Evolutionary conservation across 2,329 filamentous ascomycete genomes (phyloP), one percentile per base, ranked within the genome.

Genomic region (Penicillium sp.): DNA sequence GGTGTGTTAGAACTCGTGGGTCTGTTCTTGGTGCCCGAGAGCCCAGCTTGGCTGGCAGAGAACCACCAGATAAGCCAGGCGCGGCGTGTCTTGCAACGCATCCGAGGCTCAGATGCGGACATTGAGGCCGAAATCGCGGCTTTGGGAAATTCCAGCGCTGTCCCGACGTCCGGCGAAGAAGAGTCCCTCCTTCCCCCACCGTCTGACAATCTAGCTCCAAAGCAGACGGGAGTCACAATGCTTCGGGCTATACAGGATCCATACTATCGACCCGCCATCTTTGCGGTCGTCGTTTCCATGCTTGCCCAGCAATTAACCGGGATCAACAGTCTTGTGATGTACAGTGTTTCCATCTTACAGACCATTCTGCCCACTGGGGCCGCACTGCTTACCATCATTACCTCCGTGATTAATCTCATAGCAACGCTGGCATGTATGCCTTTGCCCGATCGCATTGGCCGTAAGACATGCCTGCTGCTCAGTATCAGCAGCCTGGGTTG

Each of bases 291-390:
- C 13, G 92, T 91, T 1, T 88, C 96, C 65, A 97, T 98, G 93
- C 82, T 93, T 57, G 89, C 90, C 1, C 95, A 98, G 73, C 95
- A 99, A 73, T 82, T 97, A 37, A 93, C 90, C 57, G 93, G 91
- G 47, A 93, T 98, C 78, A 98, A 99, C 82, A 93, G 90, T 57
- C 93, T 98, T 70, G 90, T 98, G 76, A 97, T 99, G 93, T 99
- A 99, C 76, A 96, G 93, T 2, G 95, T 98, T 6, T 92, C 90
- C 0, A 86, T 99, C 1, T 84, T 99, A 14, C 86, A 89, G 31
- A 87, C 87, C 61, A 83, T 98, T 1, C 84, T 99, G 0, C 89
- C 91, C 3, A 85, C 91, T 47, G 91, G 87, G 60, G 93, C 93
- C 0, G 89, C 89, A 0, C 78, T 96, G 1, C 82, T 99, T 52